Conservation (phyloP, 305 asterid species). For the Solanum chacoense region DNA sequence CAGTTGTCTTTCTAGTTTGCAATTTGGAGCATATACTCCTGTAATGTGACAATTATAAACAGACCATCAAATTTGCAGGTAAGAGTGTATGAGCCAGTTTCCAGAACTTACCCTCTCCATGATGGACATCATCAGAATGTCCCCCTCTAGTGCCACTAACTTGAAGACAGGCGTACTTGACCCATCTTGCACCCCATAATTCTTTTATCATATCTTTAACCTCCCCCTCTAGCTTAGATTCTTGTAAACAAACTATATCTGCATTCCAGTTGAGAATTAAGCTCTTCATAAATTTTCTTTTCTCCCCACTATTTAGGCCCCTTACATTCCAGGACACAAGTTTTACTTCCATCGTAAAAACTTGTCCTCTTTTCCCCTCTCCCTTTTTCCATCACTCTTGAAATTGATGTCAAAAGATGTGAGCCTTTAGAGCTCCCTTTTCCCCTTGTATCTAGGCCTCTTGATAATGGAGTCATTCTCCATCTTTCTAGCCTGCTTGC, state of each 20-base stretch:
- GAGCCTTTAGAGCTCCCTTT: not conserved
- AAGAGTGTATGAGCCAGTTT: not conserved
- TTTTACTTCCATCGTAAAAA: not conserved
- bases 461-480: not conserved
- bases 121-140: not conserved
- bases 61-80: not conserved
- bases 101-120: not conserved
- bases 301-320: not conserved
- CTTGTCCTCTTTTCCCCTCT: not conserved
- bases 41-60: not conserved
- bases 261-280: not conserved
- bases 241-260: not conserved
- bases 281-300: not conserved
- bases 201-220: not conserved
- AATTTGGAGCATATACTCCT: not conserved
- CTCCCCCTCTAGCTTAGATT: not conserved
- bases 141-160: not conserved
- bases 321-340: not conserved
- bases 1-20: not conserved
- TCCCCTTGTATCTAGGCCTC: not conserved
- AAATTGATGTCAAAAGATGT: not conserved
- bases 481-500: not conserved
- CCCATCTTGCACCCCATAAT: not conserved
- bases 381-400: not conserved
- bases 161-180: not conserved